Evolutionary conservation across 148 eudicot species (phyloP).

Genomic region (Cornus suecica): DNA sequence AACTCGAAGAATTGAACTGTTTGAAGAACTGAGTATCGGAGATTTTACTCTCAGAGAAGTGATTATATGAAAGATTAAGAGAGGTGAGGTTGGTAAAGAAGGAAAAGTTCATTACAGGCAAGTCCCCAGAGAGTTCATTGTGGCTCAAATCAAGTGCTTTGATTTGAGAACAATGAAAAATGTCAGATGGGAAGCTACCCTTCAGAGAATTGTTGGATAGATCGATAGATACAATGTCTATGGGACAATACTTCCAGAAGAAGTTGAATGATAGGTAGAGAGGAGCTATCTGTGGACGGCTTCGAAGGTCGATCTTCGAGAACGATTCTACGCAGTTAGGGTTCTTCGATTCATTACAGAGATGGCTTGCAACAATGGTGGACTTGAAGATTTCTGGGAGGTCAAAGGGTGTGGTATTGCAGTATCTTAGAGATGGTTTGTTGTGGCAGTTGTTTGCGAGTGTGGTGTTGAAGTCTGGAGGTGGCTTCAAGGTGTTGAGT

Average conservation of each 20-base stretch:
- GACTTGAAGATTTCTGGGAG: slow-evolving; percentile 31
- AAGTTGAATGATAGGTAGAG: slow-evolving; percentile 36
- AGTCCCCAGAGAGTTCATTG: slow-evolving; percentile 30
- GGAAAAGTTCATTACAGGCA: slow-evolving; percentile 28
- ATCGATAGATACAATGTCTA: slow-evolving; percentile 27
- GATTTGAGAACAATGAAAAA: slow-evolving; percentile 33
- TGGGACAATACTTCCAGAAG: slow-evolving; percentile 43
- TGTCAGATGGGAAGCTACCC: slow-evolving; percentile 28
- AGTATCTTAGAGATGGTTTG: slow-evolving; percentile 33
- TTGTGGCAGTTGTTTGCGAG: slow-evolving; percentile 29
- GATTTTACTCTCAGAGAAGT: slow-evolving; percentile 25
- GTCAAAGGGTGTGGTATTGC: slow-evolving; percentile 22
- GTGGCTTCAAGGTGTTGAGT: slow-evolving; percentile 29
- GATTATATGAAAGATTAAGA: slow-evolving; percentile 32
- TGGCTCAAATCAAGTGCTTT: slow-evolving; percentile 32
- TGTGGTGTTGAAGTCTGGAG: slow-evolving; percentile 34
- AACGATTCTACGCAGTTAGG: slow-evolving; percentile 29
- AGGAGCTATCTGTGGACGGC: slow-evolving; percentile 27
- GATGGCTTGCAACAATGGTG: slow-evolving; percentile 35
- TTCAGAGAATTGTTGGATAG: slow-evolving; percentile 28
- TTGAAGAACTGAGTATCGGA: slow-evolving; percentile 22
- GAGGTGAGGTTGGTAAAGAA: slow-evolving; percentile 19
- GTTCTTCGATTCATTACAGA: slow-evolving; percentile 30
- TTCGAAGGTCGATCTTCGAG: slow-evolving; percentile 23
- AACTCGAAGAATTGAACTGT: slow-evolving; percentile 33